phyloP scores from a whole-genome alignment of 441 rosid species.

The Isatis lusitanica region DNA sequence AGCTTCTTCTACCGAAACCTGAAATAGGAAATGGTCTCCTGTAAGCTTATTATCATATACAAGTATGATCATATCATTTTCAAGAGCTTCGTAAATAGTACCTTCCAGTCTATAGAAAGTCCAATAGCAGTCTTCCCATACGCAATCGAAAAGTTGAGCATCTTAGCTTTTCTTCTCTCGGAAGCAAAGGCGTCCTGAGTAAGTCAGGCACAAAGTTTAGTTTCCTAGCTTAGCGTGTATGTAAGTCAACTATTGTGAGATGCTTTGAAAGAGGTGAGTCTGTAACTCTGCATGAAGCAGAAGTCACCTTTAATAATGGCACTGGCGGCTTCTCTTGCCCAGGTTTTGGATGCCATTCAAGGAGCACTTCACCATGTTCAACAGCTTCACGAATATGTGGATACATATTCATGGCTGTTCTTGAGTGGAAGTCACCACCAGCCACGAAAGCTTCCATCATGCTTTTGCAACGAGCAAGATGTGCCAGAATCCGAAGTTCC shows the following conservation, averaged over 20 bases:
- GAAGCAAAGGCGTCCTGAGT: constrained; percentile 86
- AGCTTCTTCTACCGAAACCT: constrained; percentile 93
- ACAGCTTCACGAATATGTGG: constrained; percentile 82
- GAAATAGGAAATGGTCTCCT: constrained; percentile 13
- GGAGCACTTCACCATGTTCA: constrained; percentile 72
- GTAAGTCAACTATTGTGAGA: neutral
- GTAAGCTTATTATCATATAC: constrained; percentile 30
- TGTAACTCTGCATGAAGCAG: neutral
- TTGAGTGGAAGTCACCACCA: constrained; percentile 98
- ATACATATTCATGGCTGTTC: constrained; percentile 99
- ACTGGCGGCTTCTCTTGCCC: constrained; percentile 94
- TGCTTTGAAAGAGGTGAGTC: neutral
- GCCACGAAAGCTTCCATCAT: constrained; percentile 97
- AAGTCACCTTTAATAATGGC: constrained; percentile 82
- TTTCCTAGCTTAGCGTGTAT: neutral
- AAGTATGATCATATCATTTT: neutral
- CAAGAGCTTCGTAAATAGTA: constrained; percentile 34
- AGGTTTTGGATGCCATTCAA: constrained; percentile 93
- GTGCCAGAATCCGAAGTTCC: constrained; percentile 98
- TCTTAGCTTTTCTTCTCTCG: constrained; percentile 97
- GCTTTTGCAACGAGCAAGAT: constrained; percentile 89
- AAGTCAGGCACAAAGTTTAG: constrained; percentile 1
- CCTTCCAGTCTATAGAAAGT: constrained; percentile 98
- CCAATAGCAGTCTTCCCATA: constrained; percentile 94
- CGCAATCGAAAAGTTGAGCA: constrained; percentile 98